A percentile compares a stretch with the other conserved stretches of the same genome.
These are phyloP conservation scores for bread wheat (Triticum aestivum) DNA, from an alignment of 176 grass and related monocot genomes.

Conservation along the genomic window IWGSC_CS_RefSeq_v2.1 NC_057805.1:486419785-486420284, in stretches of 20 bases:
- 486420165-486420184: conserved; percentile 76
- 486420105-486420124: conserved; percentile 81
- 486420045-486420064: conserved; percentile 77
- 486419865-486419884: conserved; percentile 60
- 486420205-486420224: conserved; percentile 69
- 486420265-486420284: conserved; percentile 85
- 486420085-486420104: conserved; percentile 72
- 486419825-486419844: conserved; percentile 80
- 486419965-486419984: conserved; percentile 73
- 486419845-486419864: conserved; percentile 82
- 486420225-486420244: conserved; percentile 89
- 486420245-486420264: conserved; percentile 76
- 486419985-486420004: conserved; percentile 83
- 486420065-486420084: conserved; percentile 73
- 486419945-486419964: conserved; percentile 85
- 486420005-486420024: conserved; percentile 82
- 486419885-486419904: conserved; percentile 74
- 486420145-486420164: conserved; percentile 88
- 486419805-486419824: conserved; percentile 79
- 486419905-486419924: conserved; percentile 76
- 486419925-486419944: conserved; percentile 80
- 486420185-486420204: conserved; percentile 80
- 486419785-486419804: conserved; percentile 66
- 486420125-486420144: conserved; percentile 75
- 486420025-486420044: conserved; percentile 78